phyloP scores from a whole-genome alignment of 2,329 filamentous ascomycete species.

The Epichloe sylvatica region DNA sequence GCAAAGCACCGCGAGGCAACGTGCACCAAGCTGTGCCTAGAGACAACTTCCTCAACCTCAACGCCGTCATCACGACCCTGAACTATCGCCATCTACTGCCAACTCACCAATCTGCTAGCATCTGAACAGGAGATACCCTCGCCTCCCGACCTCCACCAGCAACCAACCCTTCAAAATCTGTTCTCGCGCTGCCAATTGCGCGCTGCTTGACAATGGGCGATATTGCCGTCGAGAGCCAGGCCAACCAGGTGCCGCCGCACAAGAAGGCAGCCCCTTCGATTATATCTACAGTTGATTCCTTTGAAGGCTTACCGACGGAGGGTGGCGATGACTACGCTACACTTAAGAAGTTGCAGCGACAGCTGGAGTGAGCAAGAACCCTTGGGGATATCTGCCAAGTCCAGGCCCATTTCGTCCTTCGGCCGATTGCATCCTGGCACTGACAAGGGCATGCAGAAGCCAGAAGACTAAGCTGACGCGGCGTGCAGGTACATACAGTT shows the following conservation, averaged over 20 bases:
- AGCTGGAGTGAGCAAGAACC: slow-evolving; percentile 59
- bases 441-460: background rate
- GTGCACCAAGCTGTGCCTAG: background rate
- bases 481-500: slow-evolving; percentile 69
- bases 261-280: slow-evolving; percentile 65
- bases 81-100: background rate
- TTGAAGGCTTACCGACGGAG: slow-evolving; percentile 71
- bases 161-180: background rate
- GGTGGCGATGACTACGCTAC: slow-evolving; percentile 86
- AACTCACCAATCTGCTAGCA: background rate
- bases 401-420: background rate
- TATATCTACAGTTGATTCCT: slow-evolving; percentile 79
- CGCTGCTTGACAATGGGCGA: slow-evolving; percentile 57
- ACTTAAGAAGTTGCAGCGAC: slow-evolving; percentile 90
- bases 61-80: background rate
- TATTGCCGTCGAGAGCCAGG: slow-evolving; percentile 69
- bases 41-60: background rate
- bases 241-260: slow-evolving; percentile 59
- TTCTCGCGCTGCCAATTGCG: slow-evolving; percentile 1
- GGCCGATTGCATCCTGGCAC: background rate
- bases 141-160: background rate
- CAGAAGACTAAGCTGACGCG: slow-evolving; percentile 14
- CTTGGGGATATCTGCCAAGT: background rate
- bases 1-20: slow-evolving; percentile 1
- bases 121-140: background rate